phyloP scores from a whole-genome alignment of 2,329 filamentous ascomycete genomes.

The Onygenales sp. region DNA sequence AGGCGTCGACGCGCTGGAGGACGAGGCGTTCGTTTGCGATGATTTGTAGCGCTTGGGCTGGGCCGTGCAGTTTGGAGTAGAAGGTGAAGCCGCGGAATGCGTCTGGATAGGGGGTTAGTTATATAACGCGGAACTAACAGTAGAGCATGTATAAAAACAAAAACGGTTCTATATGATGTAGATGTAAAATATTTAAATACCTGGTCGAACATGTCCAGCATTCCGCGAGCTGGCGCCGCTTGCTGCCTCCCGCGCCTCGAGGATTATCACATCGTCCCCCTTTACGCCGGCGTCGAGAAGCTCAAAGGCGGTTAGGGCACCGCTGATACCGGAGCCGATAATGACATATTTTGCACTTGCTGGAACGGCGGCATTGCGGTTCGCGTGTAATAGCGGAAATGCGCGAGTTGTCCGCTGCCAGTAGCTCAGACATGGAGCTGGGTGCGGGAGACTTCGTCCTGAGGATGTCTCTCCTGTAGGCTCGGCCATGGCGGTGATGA shows the following conservation, averaged over 20 bases:
- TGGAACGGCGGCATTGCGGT: neutral
- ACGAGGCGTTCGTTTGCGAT: neutral
- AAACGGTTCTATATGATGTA: too few relatives aligned
- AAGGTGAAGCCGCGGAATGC: neutral
- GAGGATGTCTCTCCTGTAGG: neutral
- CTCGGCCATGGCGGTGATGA: too few relatives aligned
- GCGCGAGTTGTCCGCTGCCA: neutral
- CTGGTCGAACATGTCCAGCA: neutral
- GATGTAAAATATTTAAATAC: neutral
- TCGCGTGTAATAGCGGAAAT: neutral
- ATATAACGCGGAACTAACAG: neutral
- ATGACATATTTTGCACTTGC: neutral
- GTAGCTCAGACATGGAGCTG: neutral
- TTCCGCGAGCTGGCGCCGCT: neutral
- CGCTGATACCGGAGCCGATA: neutral
- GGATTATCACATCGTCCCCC: neutral
- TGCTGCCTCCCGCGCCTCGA: neutral
- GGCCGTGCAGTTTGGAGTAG: neutral
- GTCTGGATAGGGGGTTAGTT: neutral
- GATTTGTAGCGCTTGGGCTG: neutral
- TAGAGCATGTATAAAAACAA: too few relatives aligned
- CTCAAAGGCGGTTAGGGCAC: neutral
- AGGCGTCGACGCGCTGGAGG: neutral
- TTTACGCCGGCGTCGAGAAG: neutral
- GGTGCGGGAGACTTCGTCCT: neutral